Evolutionary conservation across 2,329 filamentous ascomycete species (phyloP).

Genomic region (Aureobasidium sp.): DNA sequence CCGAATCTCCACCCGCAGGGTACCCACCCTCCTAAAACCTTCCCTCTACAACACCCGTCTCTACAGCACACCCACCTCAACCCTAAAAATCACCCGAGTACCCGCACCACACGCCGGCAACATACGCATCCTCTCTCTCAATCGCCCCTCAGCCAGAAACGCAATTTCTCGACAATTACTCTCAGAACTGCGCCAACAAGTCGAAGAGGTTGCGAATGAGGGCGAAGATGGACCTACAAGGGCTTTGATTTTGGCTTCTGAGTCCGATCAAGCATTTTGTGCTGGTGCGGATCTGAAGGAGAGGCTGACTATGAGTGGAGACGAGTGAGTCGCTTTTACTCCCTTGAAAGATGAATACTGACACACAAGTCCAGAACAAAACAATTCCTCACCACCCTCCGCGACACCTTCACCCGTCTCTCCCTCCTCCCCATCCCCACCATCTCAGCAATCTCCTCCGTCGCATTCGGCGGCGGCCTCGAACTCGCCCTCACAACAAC

Average conservation of each 20-base stretch:
- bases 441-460: constrained; percentile 75
- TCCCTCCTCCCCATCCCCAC: constrained; percentile 76
- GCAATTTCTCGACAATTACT: constrained; percentile 79
- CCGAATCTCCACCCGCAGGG: not conserved
- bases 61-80: constrained; percentile 18
- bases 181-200: constrained; percentile 58
- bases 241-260: constrained; percentile 75
- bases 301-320: constrained; percentile 62
- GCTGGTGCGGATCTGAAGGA: constrained; percentile 94
- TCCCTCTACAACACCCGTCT: not conserved
- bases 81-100: constrained; percentile 62
- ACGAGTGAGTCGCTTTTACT: constrained; percentile 54
- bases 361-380: constrained; percentile 50
- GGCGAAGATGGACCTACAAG: constrained; percentile 55
- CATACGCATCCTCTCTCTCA: constrained; percentile 82
- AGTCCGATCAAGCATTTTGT: constrained; percentile 82
- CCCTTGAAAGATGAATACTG: not conserved
- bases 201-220: constrained; percentile 61
- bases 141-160: constrained; percentile 77
- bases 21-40: not conserved
- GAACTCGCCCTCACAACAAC: constrained; percentile 86
- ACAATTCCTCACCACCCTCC: constrained; percentile 68
- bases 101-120: constrained; percentile 71
- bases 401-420: constrained; percentile 65
- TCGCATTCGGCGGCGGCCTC: constrained; percentile 86